Base-by-base conservation (phyloP, 2,329 filamentous ascomycete genomes). In the Fusarium euwallaceae region DNA sequence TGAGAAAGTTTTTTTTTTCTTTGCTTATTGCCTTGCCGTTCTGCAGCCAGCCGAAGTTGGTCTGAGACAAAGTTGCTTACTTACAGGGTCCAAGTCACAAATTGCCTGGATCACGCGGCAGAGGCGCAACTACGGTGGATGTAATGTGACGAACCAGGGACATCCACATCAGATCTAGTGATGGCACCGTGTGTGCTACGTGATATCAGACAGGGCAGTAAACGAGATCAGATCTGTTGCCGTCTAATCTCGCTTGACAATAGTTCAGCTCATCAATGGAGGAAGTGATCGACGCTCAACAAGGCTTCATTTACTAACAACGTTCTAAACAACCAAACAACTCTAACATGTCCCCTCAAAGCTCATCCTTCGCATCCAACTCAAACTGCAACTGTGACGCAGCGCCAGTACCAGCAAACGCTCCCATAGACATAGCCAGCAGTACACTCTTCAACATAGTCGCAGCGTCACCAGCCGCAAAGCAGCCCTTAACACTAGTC, bases 381-480 rank as follows among this genome's bases (percentile, higher is more conserved):
- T 82, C 79, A 17, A 24, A 61, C 69, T 78, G 73, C 59, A 83
- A 48, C 65, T 81, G 76, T 34, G 63, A 62, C 24, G 74, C 76
- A 67, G 80, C 71, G 0, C 81, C 82, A 8, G 59, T 69, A 6
- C 71, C 82, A 8, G 75, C 78, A 37, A 82, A 70, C 1, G 67
- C 69, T 0, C 82, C 82, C 77, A 77, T 80, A 4, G 76, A 41
- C 62, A 78, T 66, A 1, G 82, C 83, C 67, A 78, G 69, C 29
- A 79, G 24, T 1, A 78, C 80, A 6, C 76, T 78, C 73, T 76
- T 81, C 59, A 83, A 74, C 67, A 75, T 69, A 11, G 80, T 80
- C 12, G 79, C 80, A 62, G 82, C 85, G 78, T 92, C 89, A 0
- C 89, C 89, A 1, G 82, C 87, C 0, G 88, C 88, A 80, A 88